Conservation (phyloP, 177 flowering plant species). For the Tripterygium wilfordii region DNA sequence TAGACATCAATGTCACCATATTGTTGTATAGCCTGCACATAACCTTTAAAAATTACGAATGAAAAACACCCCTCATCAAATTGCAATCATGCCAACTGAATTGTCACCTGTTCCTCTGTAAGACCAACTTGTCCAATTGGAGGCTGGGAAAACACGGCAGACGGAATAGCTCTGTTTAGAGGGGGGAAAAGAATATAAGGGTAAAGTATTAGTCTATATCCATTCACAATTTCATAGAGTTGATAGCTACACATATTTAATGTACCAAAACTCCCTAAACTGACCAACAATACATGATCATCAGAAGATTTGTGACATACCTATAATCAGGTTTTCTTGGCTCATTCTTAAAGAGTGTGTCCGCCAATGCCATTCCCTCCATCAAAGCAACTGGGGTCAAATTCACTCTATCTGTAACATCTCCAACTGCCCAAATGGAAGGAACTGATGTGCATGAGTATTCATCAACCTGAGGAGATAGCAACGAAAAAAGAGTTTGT, state of each 20-base stretch:
- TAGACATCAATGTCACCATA: conserved; percentile 84
- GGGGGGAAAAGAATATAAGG: too few relatives aligned
- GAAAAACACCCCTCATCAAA: conserved; percentile 1
- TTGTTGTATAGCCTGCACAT: conserved; percentile 66
- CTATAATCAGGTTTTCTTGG: conserved; percentile 88
- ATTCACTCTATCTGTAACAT: conserved; percentile 89
- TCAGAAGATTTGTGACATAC: conserved; percentile 27
- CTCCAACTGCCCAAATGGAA: conserved; percentile 99
- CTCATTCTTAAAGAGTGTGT: conserved; percentile 77
- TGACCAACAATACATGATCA: neutral
- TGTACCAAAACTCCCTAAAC: neutral
- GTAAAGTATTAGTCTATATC: too few relatives aligned
- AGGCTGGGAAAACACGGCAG: conserved; percentile 97
- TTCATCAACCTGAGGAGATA: conserved; percentile 68
- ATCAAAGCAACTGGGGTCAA: conserved; percentile 99
- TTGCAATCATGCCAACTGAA: conserved; percentile 1
- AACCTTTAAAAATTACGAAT: conserved; percentile 2
- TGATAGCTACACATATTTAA: neutral
- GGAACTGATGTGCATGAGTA: conserved; percentile 86
- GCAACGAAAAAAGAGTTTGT: neutral
- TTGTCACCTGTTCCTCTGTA: conserved; percentile 81
- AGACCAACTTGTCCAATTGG: conserved; percentile 96
- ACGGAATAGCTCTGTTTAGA: conserved; percentile 64
- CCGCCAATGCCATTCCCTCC: conserved; percentile 97
- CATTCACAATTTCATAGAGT: neutral